phyloP scores from a whole-genome alignment of 2,329 filamentous ascomycete species.

The Colletotrichum godetiae region DNA sequence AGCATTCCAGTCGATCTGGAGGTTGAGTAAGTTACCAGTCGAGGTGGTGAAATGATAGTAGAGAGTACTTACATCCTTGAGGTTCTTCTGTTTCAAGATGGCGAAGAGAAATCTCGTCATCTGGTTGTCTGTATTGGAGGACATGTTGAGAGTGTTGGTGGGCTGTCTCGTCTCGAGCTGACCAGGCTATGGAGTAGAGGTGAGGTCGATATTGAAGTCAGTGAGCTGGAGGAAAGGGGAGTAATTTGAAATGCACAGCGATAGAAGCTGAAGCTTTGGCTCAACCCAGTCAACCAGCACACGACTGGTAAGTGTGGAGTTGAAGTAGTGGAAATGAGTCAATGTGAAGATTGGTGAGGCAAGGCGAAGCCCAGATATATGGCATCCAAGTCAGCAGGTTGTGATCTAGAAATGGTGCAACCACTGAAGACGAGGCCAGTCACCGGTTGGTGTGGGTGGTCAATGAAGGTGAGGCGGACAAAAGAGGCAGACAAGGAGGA shows the following conservation, averaged over 20 bases:
- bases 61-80: conserved; percentile 66
- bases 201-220: conserved; percentile 9
- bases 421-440: conserved; percentile 25
- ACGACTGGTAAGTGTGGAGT: conserved; percentile 37
- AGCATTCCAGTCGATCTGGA: conserved; percentile 69
- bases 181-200: conserved; percentile 3
- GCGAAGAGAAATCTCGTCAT: conserved; percentile 70
- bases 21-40: conserved; percentile 34
- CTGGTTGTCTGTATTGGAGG: conserved; percentile 65
- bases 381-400: conserved; percentile 38
- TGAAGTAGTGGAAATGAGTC: conserved; percentile 51
- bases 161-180: conserved; percentile 6
- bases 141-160: conserved; percentile 53
- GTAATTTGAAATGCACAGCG: conserved; percentile 43
- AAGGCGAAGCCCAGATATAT: conserved; percentile 52
- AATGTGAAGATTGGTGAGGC: conserved; percentile 56
- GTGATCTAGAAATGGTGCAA: conserved; percentile 37
- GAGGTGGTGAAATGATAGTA: conserved; percentile 34
- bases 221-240: conserved; percentile 36
- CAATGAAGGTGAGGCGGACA: conserved; percentile 42
- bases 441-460: conserved; percentile 39
- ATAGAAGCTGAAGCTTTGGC: conserved; percentile 27
- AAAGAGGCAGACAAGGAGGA: conserved; percentile 37
- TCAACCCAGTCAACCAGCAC: conserved; percentile 25
- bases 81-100: conserved; percentile 68